A percentile compares a stretch with the other conserved stretches of the same genome.
These are phyloP conservation scores for Violaceomyces palustris DNA, from an alignment of 1,284 basidiomycete genomes.

Conservation along the genomic window DNA sequence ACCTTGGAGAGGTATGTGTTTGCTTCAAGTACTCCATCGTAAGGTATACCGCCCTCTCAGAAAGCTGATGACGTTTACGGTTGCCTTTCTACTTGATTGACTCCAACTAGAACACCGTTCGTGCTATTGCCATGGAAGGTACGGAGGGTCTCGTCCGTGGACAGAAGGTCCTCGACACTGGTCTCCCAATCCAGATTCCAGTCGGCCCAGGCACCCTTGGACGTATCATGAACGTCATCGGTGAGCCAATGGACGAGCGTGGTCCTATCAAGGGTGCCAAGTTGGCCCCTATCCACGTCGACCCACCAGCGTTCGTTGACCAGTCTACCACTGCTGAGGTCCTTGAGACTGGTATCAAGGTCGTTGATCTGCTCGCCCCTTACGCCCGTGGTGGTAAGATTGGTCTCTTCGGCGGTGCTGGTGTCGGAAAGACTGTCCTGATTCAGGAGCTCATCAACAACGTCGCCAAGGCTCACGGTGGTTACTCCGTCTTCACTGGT, in stretches of 20 bases:
- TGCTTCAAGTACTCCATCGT: not conserved
- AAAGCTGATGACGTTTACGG: not conserved
- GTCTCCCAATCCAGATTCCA: slow-evolving; percentile 90
- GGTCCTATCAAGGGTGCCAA: slow-evolving; percentile 86
- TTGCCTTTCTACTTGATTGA: not conserved
- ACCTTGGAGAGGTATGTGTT: slow-evolving; percentile 70
- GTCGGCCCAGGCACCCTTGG: slow-evolving; percentile 89
- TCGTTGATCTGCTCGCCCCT: slow-evolving; percentile 96
- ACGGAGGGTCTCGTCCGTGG: slow-evolving; percentile 99
- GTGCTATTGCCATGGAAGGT: slow-evolving; percentile 68
- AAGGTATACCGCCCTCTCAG: too few species aligned
- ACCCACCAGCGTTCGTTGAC: slow-evolving; percentile 92
- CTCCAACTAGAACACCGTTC: slow-evolving; percentile 85
- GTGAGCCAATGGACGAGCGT: slow-evolving; percentile 98
- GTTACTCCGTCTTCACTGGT: slow-evolving; percentile 99
- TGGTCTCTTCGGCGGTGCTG: slow-evolving; percentile 99
- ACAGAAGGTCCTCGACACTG: slow-evolving; percentile 92
- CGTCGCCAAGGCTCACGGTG: slow-evolving; percentile 99
- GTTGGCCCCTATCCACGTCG: slow-evolving; percentile 86
- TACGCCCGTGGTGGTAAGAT: slow-evolving; percentile 99
- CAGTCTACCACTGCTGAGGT: slow-evolving; percentile 98
- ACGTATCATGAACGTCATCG: slow-evolving; percentile 99
- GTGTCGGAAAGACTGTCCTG: slow-evolving; percentile 99
- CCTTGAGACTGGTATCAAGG: slow-evolving; percentile 99
- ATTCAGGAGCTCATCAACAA: slow-evolving; percentile 99